A percentile compares a stretch with the other conserved stretches of the same genome.
phyloP scores from a whole-genome alignment of 345 rosid species.

The Lepidium aucheri region DNA sequence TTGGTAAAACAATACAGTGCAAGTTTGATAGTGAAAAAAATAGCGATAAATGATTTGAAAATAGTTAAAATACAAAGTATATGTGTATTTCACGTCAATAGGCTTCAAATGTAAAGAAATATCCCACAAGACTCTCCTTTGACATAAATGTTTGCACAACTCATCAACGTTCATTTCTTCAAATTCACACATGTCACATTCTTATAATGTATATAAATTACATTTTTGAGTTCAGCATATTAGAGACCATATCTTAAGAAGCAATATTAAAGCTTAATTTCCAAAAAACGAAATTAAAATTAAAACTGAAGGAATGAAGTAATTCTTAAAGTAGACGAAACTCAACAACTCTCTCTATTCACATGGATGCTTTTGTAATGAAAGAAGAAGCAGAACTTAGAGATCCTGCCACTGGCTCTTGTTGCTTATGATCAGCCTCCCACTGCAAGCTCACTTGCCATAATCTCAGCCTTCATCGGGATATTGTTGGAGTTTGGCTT shows the following conservation, averaged over 20 bases:
- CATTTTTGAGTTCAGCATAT: not conserved
- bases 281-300: not conserved
- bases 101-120: not conserved
- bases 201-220: not conserved
- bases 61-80: not conserved
- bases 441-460: slow-evolving; percentile 48
- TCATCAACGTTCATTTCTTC: not conserved
- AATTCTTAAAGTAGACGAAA: slow-evolving; percentile 8
- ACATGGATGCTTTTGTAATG: slow-evolving; percentile 5
- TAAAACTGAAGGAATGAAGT: slow-evolving; percentile 6
- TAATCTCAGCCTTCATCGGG: slow-evolving; percentile 44
- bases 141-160: not conserved
- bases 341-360: slow-evolving; percentile 20
- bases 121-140: not conserved
- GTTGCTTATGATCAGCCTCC: slow-evolving; percentile 40
- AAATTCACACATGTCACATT: slow-evolving; percentile 9
- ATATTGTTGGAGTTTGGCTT: slow-evolving; percentile 24
- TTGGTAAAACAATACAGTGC: no score
- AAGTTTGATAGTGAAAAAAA: no score
- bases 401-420: not conserved
- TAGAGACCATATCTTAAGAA: slow-evolving; percentile 15
- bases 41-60: no score
- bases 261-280: slow-evolving; percentile 8
- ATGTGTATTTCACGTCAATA: not conserved
- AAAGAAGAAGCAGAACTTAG: not conserved